A percentile compares a stretch with the other conserved stretches of the same genome.
Conservation (phyloP, 2,329 filamentous ascomycete species). For the Penicillium sp. region DNA sequence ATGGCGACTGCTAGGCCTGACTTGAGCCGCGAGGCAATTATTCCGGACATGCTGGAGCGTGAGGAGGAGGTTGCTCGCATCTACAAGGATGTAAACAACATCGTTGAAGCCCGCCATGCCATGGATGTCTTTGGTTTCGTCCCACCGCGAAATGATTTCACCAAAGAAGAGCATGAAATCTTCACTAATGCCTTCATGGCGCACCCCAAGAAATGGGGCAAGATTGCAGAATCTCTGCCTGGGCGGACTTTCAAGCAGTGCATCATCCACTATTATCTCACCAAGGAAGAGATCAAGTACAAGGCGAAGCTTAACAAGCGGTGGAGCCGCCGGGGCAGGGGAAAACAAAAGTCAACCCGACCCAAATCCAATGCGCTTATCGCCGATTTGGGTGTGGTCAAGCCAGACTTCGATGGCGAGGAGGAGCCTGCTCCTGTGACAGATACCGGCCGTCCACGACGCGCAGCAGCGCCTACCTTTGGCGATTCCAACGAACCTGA, state of each 20-base stretch:
- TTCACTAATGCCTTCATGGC: slow-evolving; percentile 51
- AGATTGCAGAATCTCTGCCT: slow-evolving; percentile 49
- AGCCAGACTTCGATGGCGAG: slow-evolving; percentile 45
- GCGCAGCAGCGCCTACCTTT: slow-evolving; percentile 52
- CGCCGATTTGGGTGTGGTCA: slow-evolving; percentile 45
- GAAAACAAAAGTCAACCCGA: slow-evolving; percentile 34
- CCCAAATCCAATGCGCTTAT: slow-evolving; percentile 51
- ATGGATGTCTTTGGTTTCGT: slow-evolving; percentile 46
- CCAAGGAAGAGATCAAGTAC: slow-evolving; percentile 51
- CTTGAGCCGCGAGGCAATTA: slow-evolving; percentile 45
- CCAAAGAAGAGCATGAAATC: slow-evolving; percentile 44
- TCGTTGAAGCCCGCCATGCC: slow-evolving; percentile 38
- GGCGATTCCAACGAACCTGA: slow-evolving; percentile 40
- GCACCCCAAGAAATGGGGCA: slow-evolving; percentile 52
- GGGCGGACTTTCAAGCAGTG: slow-evolving; percentile 49
- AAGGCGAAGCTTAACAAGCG: slow-evolving; percentile 50
- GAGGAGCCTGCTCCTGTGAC: slow-evolving; percentile 47
- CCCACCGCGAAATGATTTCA: slow-evolving; percentile 49
- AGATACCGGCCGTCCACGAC: slow-evolving; percentile 50
- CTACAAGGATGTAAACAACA: slow-evolving; percentile 50
- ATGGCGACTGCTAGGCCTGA: slow-evolving; percentile 47
- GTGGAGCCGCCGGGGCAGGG: slow-evolving; percentile 44
- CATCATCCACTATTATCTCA: slow-evolving; percentile 52
- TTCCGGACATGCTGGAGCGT: slow-evolving; percentile 49
- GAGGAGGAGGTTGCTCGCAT: slow-evolving; percentile 37